These are phyloP conservation scores for Cyclanthera cordifolia DNA, from an alignment of 306 rosid genomes.

Conservation along the genomic window DNA sequence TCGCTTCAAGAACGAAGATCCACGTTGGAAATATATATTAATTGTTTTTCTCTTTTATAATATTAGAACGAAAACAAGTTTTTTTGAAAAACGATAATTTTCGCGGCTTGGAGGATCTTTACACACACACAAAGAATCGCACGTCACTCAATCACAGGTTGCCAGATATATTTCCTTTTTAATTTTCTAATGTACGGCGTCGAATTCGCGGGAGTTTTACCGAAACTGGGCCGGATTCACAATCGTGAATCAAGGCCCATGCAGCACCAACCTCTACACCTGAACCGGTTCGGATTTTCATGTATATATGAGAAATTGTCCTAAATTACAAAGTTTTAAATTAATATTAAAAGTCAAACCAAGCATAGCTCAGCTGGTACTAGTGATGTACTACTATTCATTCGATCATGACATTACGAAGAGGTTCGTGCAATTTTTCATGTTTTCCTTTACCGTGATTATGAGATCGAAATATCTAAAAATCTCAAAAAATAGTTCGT, in stretches of 20 bases:
- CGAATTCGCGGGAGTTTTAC: constrained; percentile 14
- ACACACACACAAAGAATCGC: neutral
- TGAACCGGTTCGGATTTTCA: no score
- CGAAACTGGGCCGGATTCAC: constrained; percentile 9
- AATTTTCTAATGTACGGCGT: neutral
- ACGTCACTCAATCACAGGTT: neutral
- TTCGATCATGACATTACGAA: no score
- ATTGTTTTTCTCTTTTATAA: neutral
- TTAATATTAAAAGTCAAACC: no score
- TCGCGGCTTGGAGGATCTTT: constrained; percentile 14
- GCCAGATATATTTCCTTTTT: constrained; percentile 4
- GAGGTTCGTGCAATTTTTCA: no score
- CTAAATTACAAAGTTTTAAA: no score
- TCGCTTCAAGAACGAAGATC: constrained; percentile 8
- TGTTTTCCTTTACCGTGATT: no score
- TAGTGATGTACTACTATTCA: no score
- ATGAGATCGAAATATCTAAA: no score
- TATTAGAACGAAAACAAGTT: neutral
- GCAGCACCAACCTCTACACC: no score
- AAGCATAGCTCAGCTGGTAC: no score
- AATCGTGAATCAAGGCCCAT: neutral
- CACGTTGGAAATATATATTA: constrained; percentile 4
- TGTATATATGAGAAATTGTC: no score
- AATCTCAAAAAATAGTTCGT: no score
- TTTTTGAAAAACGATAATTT: constrained; percentile 18